A percentile compares a stretch with the other conserved stretches of the same genome.
phyloP scores from a whole-genome alignment of 2,329 filamentous ascomycete genomes.

The Stagonosporopsis vannaccii region DNA sequence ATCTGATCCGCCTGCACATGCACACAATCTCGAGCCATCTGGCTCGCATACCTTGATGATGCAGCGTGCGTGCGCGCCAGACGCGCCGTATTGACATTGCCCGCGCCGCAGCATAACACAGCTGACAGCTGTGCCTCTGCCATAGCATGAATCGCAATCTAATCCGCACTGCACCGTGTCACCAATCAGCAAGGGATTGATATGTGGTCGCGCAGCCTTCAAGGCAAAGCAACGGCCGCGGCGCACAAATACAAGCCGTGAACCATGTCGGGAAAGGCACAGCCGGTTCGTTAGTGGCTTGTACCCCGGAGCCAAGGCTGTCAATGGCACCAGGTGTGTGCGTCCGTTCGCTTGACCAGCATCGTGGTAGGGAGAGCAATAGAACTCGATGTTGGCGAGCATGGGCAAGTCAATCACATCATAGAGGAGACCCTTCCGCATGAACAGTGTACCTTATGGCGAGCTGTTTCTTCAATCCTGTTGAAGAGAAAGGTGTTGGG shows the following conservation, averaged over 20 bases:
- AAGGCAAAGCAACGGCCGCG: not conserved
- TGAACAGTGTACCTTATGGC: not conserved
- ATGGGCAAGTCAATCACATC: not conserved
- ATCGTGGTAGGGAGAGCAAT: not conserved
- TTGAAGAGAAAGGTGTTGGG: conserved; percentile 10
- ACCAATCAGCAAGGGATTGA: conserved; percentile 3
- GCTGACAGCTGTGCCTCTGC: conserved; percentile 1
- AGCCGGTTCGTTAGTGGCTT: conserved; percentile 25
- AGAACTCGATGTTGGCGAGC: not conserved
- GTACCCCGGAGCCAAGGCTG: conserved; percentile 22
- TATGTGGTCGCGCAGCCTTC: conserved; percentile 4
- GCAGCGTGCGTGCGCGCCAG: conserved; percentile 24
- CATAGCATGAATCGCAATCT: conserved; percentile 16
- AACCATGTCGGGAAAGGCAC: conserved; percentile 26
- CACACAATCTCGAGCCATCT: not conserved
- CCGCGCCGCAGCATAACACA: conserved; percentile 18
- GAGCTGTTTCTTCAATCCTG: conserved; percentile 2
- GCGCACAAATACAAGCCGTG: conserved; percentile 32
- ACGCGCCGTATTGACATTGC: conserved; percentile 30
- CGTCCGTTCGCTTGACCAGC: not conserved
- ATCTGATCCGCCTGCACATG: conserved; percentile 20
- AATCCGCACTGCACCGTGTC: conserved; percentile 1
- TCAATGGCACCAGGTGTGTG: conserved; percentile 16
- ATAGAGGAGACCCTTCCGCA: not conserved
- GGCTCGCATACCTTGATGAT: conserved; percentile 8